phyloP scores from a whole-genome alignment of 139 green algal genomes.

The Chlamydomonas incerta region DNA sequence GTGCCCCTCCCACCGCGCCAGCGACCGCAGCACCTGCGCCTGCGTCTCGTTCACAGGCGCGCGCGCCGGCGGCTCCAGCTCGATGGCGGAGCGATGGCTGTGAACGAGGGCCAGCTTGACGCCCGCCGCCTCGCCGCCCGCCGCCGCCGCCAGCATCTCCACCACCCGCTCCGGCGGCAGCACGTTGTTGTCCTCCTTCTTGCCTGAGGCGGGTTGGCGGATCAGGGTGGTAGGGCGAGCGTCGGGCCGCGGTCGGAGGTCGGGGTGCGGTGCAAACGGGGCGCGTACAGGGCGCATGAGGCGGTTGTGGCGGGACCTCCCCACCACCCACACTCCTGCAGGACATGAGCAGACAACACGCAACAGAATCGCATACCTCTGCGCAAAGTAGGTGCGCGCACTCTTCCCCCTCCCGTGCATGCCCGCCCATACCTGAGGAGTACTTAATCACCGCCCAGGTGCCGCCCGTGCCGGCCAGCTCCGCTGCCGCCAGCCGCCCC shows the following conservation, averaged over 20 bases:
- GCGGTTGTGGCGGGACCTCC: too few relatives aligned
- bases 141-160: conserved; percentile 47
- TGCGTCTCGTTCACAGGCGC: conserved; percentile 23
- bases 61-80: conserved; percentile 17
- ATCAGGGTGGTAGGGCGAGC: too few relatives aligned
- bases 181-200: conserved; percentile 41
- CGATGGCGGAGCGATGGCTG: conserved; percentile 41
- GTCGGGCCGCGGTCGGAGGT: too few relatives aligned
- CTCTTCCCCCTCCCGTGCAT: too few relatives aligned
- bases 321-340: too few relatives aligned
- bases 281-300: too few relatives aligned
- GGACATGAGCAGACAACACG: too few relatives aligned
- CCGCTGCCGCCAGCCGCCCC: neutral
- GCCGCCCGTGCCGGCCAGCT: neutral
- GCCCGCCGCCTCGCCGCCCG: neutral
- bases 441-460: conserved; percentile 8
- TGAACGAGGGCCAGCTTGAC: conserved; percentile 39
- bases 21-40: conserved; percentile 36
- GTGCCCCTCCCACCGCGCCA: conserved; percentile 49
- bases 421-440: neutral
- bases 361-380: too few relatives aligned
- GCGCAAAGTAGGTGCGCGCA: too few relatives aligned
- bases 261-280: too few relatives aligned
- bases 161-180: conserved; percentile 47
- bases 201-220: too few relatives aligned